Percentiles rank a stretch among this genome's conserved stretches.
These are phyloP conservation scores for Mariannaea elegans DNA, from an alignment of 2,329 filamentous ascomycete species.

Conservation along the genomic window DNA sequence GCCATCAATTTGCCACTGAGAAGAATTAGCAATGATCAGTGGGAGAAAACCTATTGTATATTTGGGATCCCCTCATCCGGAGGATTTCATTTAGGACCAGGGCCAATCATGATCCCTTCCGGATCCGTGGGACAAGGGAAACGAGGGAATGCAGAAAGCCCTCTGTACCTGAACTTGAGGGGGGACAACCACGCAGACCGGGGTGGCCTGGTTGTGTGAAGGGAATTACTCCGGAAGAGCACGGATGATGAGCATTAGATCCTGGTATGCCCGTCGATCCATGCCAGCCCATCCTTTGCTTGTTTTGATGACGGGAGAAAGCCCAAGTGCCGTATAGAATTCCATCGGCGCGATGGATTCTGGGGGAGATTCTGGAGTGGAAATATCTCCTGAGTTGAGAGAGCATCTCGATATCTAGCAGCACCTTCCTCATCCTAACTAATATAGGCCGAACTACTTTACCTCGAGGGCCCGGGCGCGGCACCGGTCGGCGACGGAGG, in stretches of 20 bases:
- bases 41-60: too few relatives aligned
- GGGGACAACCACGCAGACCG: too few relatives aligned
- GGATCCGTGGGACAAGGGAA: constrained; percentile 11
- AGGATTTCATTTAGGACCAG: constrained; percentile 15
- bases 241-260: constrained; percentile 13
- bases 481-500: constrained; percentile 6
- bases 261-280: constrained; percentile 16
- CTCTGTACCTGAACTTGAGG: constrained; percentile 11
- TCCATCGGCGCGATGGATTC: background rate
- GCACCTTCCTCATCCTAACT: background rate
- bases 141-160: background rate
- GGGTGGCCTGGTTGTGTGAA: constrained; percentile 15
- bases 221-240: constrained; percentile 8
- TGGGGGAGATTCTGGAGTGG: background rate
- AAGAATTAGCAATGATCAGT: too few relatives aligned
- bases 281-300: background rate
- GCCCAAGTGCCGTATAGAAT: background rate
- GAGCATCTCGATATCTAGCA: background rate
- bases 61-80: constrained; percentile 3
- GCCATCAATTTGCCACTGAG: background rate
- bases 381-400: too few relatives aligned
- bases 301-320: too few relatives aligned
- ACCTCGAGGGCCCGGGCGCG: background rate
- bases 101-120: constrained; percentile 19
- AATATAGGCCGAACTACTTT: background rate